phyloP scores from a whole-genome alignment of 1,284 basidiomycete genomes.

The Moesziomyces sp. region DNA sequence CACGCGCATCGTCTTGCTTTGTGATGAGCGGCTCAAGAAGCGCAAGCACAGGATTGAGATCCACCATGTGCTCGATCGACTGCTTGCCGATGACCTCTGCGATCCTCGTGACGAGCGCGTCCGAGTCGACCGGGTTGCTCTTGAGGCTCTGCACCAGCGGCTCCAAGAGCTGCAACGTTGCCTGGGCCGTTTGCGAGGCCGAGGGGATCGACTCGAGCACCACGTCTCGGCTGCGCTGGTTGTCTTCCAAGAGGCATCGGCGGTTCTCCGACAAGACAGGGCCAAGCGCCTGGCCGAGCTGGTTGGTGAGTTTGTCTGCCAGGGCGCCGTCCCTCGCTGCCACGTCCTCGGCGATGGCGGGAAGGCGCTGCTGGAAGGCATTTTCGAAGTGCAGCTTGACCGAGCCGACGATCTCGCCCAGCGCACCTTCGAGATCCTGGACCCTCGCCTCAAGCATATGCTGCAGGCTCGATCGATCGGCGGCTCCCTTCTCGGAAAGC shows the following conservation, averaged over 20 bases:
- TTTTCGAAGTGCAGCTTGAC: conserved; percentile 31
- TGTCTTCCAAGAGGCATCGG: conserved; percentile 22
- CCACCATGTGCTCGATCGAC: conserved; percentile 56
- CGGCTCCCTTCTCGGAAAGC: conserved; percentile 33
- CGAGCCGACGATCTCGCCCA: conserved; percentile 18
- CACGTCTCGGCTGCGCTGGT: conserved; percentile 17
- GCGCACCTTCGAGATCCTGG: conserved; percentile 14
- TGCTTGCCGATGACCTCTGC: conserved; percentile 52
- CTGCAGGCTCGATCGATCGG: conserved; percentile 36
- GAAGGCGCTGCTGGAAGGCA: conserved; percentile 33
- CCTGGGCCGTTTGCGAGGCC: conserved; percentile 27
- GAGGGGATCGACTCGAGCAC: conserved; percentile 18
- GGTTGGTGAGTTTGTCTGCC: conserved; percentile 25
- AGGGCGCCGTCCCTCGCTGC: conserved; percentile 8
- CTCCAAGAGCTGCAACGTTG: conserved; percentile 32
- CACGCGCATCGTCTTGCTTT: conserved; percentile 50
- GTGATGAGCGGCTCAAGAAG: conserved; percentile 57
- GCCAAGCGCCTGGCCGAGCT: conserved; percentile 26
- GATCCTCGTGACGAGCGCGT: conserved; percentile 33
- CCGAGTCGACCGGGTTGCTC: conserved; percentile 47
- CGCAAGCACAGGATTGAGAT: conserved; percentile 55
- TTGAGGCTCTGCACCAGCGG: conserved; percentile 46
- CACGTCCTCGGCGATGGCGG: conserved; percentile 41
- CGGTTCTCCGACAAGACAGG: conserved; percentile 31
- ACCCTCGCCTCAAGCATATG: conserved; percentile 31